phyloP scores from a whole-genome alignment of 441 rosid genomes.

The Lepidium campestre region DNA sequence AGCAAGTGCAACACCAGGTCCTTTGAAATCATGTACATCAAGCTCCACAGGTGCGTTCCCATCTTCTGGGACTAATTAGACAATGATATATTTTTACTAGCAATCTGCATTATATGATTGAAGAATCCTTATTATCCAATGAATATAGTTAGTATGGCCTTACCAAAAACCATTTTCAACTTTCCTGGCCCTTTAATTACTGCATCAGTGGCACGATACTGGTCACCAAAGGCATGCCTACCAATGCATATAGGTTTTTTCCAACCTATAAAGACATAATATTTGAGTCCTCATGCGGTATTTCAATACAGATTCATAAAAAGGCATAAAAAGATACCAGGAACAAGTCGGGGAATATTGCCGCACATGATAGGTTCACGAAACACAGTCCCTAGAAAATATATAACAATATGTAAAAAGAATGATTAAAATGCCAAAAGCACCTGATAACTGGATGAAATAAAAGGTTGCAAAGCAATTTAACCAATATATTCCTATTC shows the following conservation, averaged over 20 bases:
- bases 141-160: constrained; percentile 30
- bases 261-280: constrained; percentile 58
- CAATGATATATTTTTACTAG: not conserved
- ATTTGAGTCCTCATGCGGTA: constrained; percentile 12
- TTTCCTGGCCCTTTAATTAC: constrained; percentile 80
- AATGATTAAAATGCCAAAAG: not conserved
- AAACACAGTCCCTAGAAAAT: constrained; percentile 76
- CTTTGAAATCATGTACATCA: constrained; percentile 74
- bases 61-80: constrained; percentile 59
- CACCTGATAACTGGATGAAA: not conserved
- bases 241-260: constrained; percentile 94
- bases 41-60: constrained; percentile 55
- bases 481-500: not conserved
- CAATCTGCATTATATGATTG: not conserved
- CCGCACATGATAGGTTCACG: constrained; percentile 89
- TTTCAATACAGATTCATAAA: not conserved
- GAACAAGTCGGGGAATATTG: constrained; percentile 84
- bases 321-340: constrained; percentile 43
- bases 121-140: not conserved
- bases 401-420: constrained; percentile 18
- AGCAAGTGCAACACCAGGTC: constrained; percentile 93
- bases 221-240: constrained; percentile 98
- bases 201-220: constrained; percentile 82
- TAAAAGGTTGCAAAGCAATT: not conserved
- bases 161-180: constrained; percentile 88